Conservation (phyloP, 2,329 filamentous ascomycete genomes). For the Epichloe aotearoae region DNA sequence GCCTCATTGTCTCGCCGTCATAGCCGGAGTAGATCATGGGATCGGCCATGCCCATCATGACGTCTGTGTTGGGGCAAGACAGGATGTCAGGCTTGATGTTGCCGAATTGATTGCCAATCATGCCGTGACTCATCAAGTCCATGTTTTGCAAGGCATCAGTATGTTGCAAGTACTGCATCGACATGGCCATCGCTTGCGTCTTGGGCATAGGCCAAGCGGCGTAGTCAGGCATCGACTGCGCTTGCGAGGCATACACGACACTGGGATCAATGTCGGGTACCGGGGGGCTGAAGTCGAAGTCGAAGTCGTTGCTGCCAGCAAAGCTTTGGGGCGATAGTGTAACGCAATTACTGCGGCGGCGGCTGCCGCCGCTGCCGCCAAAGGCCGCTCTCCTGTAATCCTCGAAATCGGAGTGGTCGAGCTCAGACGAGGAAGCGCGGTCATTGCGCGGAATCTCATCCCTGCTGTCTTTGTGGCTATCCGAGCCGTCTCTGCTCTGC, state of each 20-base stretch:
- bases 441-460: slow-evolving; percentile 15
- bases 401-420: slow-evolving; percentile 43
- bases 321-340: slow-evolving; percentile 43
- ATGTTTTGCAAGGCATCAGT: slow-evolving; percentile 26
- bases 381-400: slow-evolving; percentile 39
- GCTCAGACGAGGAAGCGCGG: slow-evolving; percentile 40
- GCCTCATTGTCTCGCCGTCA: slow-evolving; percentile 30
- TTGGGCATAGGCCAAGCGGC: slow-evolving; percentile 19
- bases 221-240: slow-evolving; percentile 21
- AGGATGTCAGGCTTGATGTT: slow-evolving; percentile 43
- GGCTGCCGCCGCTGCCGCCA: slow-evolving; percentile 17
- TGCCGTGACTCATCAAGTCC: slow-evolving; percentile 34
- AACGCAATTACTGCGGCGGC: slow-evolving; percentile 19
- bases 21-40: slow-evolving; percentile 46
- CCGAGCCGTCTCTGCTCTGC: slow-evolving; percentile 26
- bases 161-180: slow-evolving; percentile 30
- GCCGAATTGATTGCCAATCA: slow-evolving; percentile 39
- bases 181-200: slow-evolving; percentile 13
- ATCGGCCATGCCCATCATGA: slow-evolving; percentile 44
- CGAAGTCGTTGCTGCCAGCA: slow-evolving; percentile 23
- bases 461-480: slow-evolving; percentile 16
- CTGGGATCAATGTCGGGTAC: slow-evolving; percentile 20
- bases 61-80: slow-evolving; percentile 37
- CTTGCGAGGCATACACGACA: slow-evolving; percentile 22
- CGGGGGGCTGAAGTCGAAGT: slow-evolving; percentile 24